Base-by-base conservation (phyloP, 495 filamentous ascomycete species). In the Podospora conica region DNA sequence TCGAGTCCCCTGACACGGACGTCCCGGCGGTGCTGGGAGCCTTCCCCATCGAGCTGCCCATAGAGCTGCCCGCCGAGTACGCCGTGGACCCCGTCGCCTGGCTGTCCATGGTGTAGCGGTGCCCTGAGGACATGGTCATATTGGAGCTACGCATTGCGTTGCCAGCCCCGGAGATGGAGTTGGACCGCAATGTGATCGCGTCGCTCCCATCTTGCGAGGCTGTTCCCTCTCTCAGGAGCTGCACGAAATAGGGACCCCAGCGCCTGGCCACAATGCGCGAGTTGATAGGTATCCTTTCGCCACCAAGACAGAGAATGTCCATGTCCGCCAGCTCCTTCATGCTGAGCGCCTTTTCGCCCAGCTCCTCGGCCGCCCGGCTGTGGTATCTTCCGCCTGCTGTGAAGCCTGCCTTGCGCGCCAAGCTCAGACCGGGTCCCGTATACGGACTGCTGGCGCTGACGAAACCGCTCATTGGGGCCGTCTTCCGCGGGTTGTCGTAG, bases 231-330 rank as follows among this genome's bases (percentile, higher is more conserved):
- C 88, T 86, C 8, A 98, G 83, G 3, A 97, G 83, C 66, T 96
- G 92, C 55, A 94, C 90, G 73, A 98, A 98, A 71, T 94, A 98
- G 3, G 91, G 91, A 0, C 95, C 95, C 95, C 95, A 98, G 66
- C 95, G 82, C 27, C 91, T 85, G 20, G 91, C 88, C 1, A 97
- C 81, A 12, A 98, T 83, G 53, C 92, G 86, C 15, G 93, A 97
- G 76, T 96, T 98, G 63, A 97, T 91, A 0, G 96, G 91, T 66
- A 98, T 91, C 3, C 92, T 86, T 73, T 98, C 95, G 28, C 94
- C 93, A 4, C 88, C 88, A 33, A 97, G 86, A 31, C 93, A 92
- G 24, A 98, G 79, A 53, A 98, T 87, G 71, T 98, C 95, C 95
- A 98, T 98, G 67, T 98, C 95, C n/a, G 92, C 86, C 68, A 98